A percentile compares a stretch with the other conserved stretches of the same genome.
Evolutionary conservation across 179 eudicot species (phyloP).

Genomic region (Drosera spatulata): DNA sequence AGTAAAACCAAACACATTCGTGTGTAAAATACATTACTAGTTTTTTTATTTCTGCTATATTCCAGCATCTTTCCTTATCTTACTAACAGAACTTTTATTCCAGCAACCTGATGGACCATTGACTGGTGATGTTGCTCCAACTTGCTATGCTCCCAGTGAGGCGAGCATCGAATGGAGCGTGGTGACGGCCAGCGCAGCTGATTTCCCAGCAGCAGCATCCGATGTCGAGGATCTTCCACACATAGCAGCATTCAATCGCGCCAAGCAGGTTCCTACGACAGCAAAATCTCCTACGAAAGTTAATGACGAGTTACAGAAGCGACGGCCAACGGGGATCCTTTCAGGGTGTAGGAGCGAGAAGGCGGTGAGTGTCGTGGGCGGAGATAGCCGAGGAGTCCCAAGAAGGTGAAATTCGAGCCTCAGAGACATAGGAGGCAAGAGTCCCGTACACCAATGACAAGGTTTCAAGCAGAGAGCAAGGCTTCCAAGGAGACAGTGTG

Average conservation of each 20-base stretch:
- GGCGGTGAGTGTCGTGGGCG: constrained; percentile 13
- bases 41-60: too few relatives aligned
- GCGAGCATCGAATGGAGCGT: constrained; percentile 94
- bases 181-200: constrained; percentile 76
- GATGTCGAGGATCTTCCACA: constrained; percentile 14
- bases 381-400: constrained; percentile 19
- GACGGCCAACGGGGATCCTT: constrained; percentile 3
- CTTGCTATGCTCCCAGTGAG: constrained; percentile 80
- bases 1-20: too few relatives aligned
- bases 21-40: too few relatives aligned
- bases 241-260: constrained; percentile 3
- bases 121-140: constrained; percentile 4
- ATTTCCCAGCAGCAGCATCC: constrained; percentile 29
- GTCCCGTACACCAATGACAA: constrained; percentile 12
- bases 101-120: too few relatives aligned
- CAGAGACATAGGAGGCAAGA: constrained; percentile 17
- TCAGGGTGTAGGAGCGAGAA: constrained; percentile 11
- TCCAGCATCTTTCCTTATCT: too few relatives aligned
- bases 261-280: constrained; percentile 17
- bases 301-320: constrained; percentile 11
- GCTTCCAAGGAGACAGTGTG: neutral
- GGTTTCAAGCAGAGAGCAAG: constrained; percentile 29
- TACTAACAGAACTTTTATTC: too few relatives aligned
- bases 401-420: constrained; percentile 9
- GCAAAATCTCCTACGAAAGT: constrained; percentile 34